Percentiles rank a stretch among this genome's conserved stretches.
Conservation (phyloP, 2,329 filamentous ascomycete species). For the Phoma sp. region DNA sequence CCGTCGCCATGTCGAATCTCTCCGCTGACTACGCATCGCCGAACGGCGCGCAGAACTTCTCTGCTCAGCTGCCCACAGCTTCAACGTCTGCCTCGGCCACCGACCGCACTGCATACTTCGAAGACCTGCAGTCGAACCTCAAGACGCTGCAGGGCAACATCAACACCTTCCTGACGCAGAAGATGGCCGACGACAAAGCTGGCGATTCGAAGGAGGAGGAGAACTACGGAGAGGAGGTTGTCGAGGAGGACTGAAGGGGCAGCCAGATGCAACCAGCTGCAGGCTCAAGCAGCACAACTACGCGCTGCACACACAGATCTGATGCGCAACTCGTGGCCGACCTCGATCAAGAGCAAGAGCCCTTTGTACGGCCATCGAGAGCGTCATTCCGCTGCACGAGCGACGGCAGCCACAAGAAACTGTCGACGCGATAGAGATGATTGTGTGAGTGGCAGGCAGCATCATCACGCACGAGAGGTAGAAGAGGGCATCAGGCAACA, state of each 20-base stretch:
- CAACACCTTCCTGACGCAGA: constrained; percentile 72
- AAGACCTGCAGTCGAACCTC: constrained; percentile 63
- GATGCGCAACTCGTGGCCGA: too few relatives aligned
- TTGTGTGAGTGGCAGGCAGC: too few relatives aligned
- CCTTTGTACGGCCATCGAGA: too few relatives aligned
- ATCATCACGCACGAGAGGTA: too few relatives aligned
- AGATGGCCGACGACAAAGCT: constrained; percentile 75
- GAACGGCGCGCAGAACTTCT: constrained; percentile 31
- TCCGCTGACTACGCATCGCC: constrained; percentile 63
- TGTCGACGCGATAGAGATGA: too few relatives aligned
- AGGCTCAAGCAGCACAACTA: too few relatives aligned
- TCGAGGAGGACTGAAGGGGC: constrained; percentile 62
- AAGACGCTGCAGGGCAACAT: constrained; percentile 67
- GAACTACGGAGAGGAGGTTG: constrained; percentile 84
- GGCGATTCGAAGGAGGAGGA: constrained; percentile 61
- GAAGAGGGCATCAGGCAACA: too few relatives aligned
- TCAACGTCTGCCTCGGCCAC: constrained; percentile 39
- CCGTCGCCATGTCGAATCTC: constrained; percentile 43
- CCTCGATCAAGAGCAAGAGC: too few relatives aligned
- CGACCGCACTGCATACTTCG: constrained; percentile 66
- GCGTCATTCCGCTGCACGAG: too few relatives aligned
- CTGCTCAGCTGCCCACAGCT: constrained; percentile 25
- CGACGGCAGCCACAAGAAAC: too few relatives aligned
- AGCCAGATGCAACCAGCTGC: neutral
- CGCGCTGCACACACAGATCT: too few relatives aligned